Conservation (phyloP, 345 rosid species). For the Erysimum cheiranthoides region DNA sequence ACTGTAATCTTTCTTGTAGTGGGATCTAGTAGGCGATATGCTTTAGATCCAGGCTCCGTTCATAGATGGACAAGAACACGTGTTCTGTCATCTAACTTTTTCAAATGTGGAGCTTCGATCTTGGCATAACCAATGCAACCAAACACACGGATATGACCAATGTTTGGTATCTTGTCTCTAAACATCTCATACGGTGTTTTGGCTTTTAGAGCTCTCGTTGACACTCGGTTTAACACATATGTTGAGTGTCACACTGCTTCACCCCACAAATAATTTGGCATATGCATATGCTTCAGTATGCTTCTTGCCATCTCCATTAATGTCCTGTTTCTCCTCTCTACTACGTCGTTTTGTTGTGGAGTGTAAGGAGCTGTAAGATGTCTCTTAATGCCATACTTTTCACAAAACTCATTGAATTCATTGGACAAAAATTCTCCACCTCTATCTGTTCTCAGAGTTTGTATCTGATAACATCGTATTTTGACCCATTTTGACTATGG, state of each 20-base stretch:
- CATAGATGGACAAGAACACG: background rate
- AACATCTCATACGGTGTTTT: background rate
- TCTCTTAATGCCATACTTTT: background rate
- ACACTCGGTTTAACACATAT: background rate
- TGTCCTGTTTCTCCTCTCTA: background rate
- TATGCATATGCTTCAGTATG: background rate
- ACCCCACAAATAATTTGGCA: background rate
- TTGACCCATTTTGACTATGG: too few species aligned
- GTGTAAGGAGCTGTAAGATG: background rate
- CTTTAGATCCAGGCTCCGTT: background rate
- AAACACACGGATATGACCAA: background rate
- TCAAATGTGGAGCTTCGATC: rapidly evolving
- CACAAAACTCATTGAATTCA: too few species aligned
- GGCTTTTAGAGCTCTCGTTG: background rate
- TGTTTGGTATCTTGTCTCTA: background rate
- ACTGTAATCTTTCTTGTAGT: background rate
- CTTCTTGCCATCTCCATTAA: background rate
- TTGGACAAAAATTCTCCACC: too few species aligned
- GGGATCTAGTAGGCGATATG: background rate
- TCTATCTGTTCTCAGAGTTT: too few species aligned
- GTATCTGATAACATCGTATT: too few species aligned
- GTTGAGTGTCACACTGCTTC: background rate
- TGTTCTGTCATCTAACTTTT: background rate
- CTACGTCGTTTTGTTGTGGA: background rate
- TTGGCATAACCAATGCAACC: background rate